Evolutionary conservation across 495 filamentous ascomycete species (phyloP).

Genomic region (Penicillium atrosanguineum): DNA sequence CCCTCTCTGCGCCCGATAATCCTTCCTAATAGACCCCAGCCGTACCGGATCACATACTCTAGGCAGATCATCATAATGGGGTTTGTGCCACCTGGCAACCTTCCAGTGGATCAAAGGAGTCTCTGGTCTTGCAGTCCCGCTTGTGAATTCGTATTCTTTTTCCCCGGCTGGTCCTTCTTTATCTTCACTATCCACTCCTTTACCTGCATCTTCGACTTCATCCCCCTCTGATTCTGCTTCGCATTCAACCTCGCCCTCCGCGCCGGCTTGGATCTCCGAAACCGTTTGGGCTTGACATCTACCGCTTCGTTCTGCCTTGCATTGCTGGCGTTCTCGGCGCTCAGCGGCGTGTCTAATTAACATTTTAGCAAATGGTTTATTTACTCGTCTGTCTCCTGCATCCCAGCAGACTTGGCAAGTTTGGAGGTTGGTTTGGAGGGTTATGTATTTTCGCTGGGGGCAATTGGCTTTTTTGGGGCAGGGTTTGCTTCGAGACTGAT

Average conservation of each 20-base stretch:
- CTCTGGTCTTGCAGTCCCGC: no score
- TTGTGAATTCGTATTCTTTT: no score
- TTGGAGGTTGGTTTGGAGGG: conserved; percentile 5
- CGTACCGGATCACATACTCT: conserved; percentile 17
- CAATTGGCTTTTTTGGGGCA: conserved; percentile 7
- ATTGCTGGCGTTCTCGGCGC: not conserved
- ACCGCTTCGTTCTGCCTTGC: not conserved
- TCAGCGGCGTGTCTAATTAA: not conserved
- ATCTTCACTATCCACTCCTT: no score
- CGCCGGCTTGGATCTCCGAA: no score
- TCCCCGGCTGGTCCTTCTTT: no score
- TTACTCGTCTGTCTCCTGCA: conserved; percentile 11
- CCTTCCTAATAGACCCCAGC: not conserved
- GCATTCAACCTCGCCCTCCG: no score
- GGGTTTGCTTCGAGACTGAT: not conserved
- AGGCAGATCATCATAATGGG: conserved; percentile 3
- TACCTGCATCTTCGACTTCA: no score
- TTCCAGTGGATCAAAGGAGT: no score
- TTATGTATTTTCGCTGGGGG: conserved; percentile 4
- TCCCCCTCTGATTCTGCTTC: no score
- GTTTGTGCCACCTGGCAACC: no score
- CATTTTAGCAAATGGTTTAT: not conserved
- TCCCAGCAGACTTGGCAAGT: conserved; percentile 20
- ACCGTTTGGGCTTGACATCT: no score
- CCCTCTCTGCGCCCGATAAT: conserved; percentile 5